These are phyloP conservation scores for Albophoma yamanashiensis DNA, from an alignment of 2,329 filamentous ascomycete genomes.

Conservation along the genomic window DNA sequence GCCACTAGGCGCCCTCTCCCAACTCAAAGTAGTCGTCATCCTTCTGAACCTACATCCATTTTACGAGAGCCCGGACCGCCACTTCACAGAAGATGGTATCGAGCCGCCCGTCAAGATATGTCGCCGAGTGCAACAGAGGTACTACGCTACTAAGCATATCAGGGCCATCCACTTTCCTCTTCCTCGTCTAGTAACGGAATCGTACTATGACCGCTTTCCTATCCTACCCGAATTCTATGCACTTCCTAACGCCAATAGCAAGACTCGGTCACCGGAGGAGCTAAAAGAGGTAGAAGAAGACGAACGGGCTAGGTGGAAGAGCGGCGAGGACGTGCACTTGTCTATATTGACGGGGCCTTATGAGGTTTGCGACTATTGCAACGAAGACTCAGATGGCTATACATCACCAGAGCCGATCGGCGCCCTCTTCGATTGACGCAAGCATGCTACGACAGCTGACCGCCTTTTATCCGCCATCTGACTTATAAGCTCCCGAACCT, in stretches of 20 bases:
- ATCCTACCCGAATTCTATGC: not conserved
- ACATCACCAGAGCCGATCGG: not conserved
- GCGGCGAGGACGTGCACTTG: not conserved
- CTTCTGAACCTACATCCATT: too few relatives aligned
- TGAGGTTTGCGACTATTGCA: not conserved
- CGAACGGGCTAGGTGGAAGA: not conserved
- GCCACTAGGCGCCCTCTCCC: too few relatives aligned
- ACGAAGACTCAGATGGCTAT: not conserved
- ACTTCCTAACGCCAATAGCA: not conserved
- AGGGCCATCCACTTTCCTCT: not conserved
- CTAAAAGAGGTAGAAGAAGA: not conserved
- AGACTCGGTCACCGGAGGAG: not conserved
- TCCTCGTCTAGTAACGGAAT: not conserved
- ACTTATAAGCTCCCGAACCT: not conserved
- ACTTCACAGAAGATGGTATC: too few relatives aligned
- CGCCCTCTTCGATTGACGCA: not conserved
- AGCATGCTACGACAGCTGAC: not conserved
- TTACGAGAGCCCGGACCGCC: too few relatives aligned
- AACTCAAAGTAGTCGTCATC: too few relatives aligned
- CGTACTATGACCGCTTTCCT: not conserved
- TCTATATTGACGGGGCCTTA: not conserved
- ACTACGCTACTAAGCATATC: not conserved
- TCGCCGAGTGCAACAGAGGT: too few relatives aligned
- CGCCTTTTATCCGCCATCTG: not conserved
- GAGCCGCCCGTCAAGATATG: too few relatives aligned